A percentile compares a stretch with the other conserved stretches of the same genome.
Conservation (phyloP, 768 basidiomycete species). For the Mycena crocata region DNA sequence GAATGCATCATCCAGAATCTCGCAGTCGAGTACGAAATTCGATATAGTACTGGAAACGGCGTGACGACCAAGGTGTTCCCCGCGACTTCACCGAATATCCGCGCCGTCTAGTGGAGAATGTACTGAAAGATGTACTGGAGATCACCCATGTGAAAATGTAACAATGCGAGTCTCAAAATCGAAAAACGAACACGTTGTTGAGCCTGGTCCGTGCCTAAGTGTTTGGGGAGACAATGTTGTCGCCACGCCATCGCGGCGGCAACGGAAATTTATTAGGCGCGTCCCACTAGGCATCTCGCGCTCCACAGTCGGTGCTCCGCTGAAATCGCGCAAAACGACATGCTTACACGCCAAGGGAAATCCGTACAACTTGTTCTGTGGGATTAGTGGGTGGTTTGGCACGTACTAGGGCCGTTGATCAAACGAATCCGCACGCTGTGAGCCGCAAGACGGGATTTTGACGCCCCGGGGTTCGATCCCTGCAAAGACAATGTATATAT, state of each 20-base stretch:
- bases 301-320: background rate
- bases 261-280: background rate
- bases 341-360: background rate
- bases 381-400: background rate
- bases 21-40: conserved; percentile 18
- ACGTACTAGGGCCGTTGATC: conserved; percentile 2
- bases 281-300: background rate
- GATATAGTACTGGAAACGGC: conserved; percentile 1
- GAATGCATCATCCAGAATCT: background rate
- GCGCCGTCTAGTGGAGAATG: background rate
- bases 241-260: background rate
- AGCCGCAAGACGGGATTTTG: conserved; percentile 1
- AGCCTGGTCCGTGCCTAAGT: background rate
- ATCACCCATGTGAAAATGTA: background rate
- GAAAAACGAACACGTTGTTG: too few relatives aligned
- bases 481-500: background rate
- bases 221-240: background rate
- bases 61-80: background rate
- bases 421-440: conserved; percentile 9
- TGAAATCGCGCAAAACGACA: conserved; percentile 12
- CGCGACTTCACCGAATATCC: conserved; percentile 23
- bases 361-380: conserved; percentile 3
- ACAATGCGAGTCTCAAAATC: too few relatives aligned
- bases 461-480: background rate
- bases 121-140: background rate